phyloP scores from a whole-genome alignment of 1,284 basidiomycete genomes.

The Somion occarium region DNA sequence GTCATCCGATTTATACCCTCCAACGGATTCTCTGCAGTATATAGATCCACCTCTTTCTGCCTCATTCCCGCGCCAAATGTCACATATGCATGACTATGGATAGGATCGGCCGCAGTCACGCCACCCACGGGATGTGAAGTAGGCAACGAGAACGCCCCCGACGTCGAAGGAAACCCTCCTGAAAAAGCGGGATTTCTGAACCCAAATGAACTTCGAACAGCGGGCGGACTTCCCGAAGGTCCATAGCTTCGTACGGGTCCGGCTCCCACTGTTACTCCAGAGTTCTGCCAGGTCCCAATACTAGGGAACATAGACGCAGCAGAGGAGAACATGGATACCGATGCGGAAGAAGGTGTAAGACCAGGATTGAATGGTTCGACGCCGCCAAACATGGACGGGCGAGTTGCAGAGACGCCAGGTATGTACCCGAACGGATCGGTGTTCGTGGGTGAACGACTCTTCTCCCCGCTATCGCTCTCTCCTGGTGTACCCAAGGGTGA shows the following conservation, averaged over 20 bases:
- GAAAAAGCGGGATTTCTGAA: not conserved
- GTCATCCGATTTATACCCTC: conserved; percentile 40
- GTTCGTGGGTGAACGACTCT: not conserved
- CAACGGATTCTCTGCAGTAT: conserved; percentile 66
- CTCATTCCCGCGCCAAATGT: conserved; percentile 80
- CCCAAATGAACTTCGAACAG: not conserved
- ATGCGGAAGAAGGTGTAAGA: not conserved
- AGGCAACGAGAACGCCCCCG: not conserved
- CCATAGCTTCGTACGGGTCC: not conserved
- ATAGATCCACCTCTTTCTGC: conserved; percentile 80
- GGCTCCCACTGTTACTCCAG: not conserved
- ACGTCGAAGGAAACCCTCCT: not conserved
- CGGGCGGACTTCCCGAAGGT: not conserved
- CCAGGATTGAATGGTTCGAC: not conserved
- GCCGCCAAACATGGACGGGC: not conserved
- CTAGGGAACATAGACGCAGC: not conserved
- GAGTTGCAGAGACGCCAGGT: conserved; percentile 3
- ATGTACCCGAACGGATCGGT: conserved; percentile 24
- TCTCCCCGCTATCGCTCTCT: not conserved
- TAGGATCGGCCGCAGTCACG: conserved; percentile 34
- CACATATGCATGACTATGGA: conserved; percentile 68
- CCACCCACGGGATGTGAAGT: not conserved
- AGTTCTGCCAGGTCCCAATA: not conserved
- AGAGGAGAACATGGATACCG: no score
- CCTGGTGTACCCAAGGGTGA: not conserved